Percentiles rank a stretch among this genome's conserved stretches.
These are phyloP conservation scores for Penicillium psychrosexuale DNA, from an alignment of 2,329 filamentous ascomycete genomes.

Conservation along the genomic window DNA sequence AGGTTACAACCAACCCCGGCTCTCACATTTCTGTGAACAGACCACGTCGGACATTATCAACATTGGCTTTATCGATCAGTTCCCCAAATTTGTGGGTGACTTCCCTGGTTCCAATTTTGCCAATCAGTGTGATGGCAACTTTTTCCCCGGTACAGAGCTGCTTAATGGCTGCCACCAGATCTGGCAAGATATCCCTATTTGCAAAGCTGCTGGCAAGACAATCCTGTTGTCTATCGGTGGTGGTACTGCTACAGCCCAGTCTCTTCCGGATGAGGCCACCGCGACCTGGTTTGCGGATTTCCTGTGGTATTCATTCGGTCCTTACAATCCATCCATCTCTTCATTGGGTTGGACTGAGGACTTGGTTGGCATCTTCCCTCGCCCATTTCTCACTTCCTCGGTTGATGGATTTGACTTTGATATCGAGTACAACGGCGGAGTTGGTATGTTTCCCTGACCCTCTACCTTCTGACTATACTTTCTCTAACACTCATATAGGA, in stretches of 20 bases:
- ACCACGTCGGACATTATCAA: conserved; percentile 55
- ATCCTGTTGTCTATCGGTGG: conserved; percentile 51
- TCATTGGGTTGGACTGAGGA: conserved; percentile 15
- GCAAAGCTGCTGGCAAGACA: conserved; percentile 44
- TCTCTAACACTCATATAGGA: conserved; percentile 24
- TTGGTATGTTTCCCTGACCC: conserved; percentile 24
- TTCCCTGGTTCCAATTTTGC: conserved; percentile 57
- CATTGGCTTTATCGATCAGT: conserved; percentile 55
- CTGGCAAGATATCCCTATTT: conserved; percentile 40
- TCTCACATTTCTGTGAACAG: conserved; percentile 53
- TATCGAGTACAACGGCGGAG: conserved; percentile 34
- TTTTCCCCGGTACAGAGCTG: conserved; percentile 43
- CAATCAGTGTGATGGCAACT: conserved; percentile 50
- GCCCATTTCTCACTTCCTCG: conserved; percentile 47
- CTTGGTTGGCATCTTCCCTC: conserved; percentile 25
- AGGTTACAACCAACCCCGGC: conserved; percentile 48
- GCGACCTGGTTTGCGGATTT: conserved; percentile 50
- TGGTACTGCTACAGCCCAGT: conserved; percentile 39
- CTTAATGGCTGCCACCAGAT: conserved; percentile 46
- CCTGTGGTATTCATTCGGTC: conserved; percentile 52
- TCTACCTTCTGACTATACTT: too few species aligned
- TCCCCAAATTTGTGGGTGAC: conserved; percentile 47
- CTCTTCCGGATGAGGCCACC: conserved; percentile 40
- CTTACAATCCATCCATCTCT: conserved; percentile 31
- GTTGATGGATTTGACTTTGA: conserved; percentile 56